Conservation (phyloP, 345 rosid species). For the Arabidopsis suecica region DNA sequence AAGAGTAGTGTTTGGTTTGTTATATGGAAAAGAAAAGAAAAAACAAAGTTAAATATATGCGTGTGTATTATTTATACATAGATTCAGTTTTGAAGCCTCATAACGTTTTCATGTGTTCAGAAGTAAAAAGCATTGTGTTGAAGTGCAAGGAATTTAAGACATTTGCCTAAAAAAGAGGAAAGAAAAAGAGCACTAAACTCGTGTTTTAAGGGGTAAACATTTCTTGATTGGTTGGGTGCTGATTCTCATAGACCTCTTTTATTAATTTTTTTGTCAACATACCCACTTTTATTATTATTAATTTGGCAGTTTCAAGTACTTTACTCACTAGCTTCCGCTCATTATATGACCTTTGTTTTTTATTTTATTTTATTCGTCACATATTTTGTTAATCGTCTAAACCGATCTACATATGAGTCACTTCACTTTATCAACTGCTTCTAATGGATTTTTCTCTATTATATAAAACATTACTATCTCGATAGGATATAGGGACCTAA, state of each 20-base stretch:
- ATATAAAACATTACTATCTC: conserved; percentile 6
- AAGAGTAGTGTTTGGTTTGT: conserved; percentile 18
- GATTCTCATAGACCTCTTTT: conserved; percentile 31
- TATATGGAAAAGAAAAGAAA: not conserved
- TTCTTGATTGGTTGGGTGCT: conserved; percentile 16
- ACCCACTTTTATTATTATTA: not conserved
- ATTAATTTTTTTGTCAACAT: conserved; percentile 9
- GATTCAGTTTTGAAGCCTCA: conserved; percentile 35
- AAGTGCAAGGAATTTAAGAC: conserved; percentile 35
- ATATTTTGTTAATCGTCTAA: conserved; percentile 30
- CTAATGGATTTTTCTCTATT: conserved; percentile 32
- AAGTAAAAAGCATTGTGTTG: conserved; percentile 4
- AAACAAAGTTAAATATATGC: not conserved
- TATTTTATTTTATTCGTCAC: not conserved
- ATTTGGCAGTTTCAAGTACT: conserved; percentile 38
- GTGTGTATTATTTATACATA: not conserved
- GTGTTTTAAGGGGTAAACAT: conserved; percentile 30
- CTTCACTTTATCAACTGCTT: conserved; percentile 21
- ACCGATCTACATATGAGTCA: conserved; percentile 20
- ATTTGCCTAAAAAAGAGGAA: conserved; percentile 19
- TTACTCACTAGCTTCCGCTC: conserved; percentile 6
- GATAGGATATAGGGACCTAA: conserved; percentile 2
- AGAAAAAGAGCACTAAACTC: conserved; percentile 29
- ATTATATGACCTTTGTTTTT: not conserved
- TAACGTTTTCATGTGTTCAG: conserved; percentile 41